Evolutionary conservation across 1,284 basidiomycete species (phyloP).

Genomic region (Moesziomyces aphidis): DNA sequence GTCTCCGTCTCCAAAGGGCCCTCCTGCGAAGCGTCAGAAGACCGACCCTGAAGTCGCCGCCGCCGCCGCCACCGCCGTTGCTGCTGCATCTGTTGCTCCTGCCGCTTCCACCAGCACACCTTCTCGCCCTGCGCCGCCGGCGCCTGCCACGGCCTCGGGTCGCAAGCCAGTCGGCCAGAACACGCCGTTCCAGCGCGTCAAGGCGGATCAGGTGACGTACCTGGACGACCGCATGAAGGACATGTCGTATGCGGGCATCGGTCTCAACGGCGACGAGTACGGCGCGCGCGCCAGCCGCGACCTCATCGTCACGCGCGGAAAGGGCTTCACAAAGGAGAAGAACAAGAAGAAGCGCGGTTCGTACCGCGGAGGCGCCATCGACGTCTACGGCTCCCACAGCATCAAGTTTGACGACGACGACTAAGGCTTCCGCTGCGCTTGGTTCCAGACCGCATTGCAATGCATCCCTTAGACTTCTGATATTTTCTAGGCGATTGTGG

Average conservation of each 20-base stretch:
- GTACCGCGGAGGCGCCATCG: constrained; percentile 67
- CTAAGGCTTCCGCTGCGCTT: constrained; percentile 16
- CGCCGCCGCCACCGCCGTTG: constrained; percentile 11
- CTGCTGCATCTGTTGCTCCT: constrained; percentile 1
- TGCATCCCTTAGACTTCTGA: neutral
- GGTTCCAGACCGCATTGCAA: neutral
- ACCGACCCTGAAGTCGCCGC: constrained; percentile 1
- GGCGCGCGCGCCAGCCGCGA: constrained; percentile 86
- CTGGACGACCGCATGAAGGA: constrained; percentile 76
- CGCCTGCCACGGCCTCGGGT: constrained; percentile 12
- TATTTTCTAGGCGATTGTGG: too few species aligned
- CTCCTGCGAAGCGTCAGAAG: constrained; percentile 42
- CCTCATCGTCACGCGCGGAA: constrained; percentile 90
- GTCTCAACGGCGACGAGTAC: constrained; percentile 77
- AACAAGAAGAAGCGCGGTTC: constrained; percentile 96
- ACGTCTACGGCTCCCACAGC: constrained; percentile 58
- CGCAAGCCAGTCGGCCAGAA: constrained; percentile 9
- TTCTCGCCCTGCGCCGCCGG: constrained; percentile 4
- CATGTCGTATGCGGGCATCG: constrained; percentile 83
- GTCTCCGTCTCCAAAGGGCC: constrained; percentile 29
- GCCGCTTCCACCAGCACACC: constrained; percentile 11
- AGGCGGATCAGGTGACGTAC: constrained; percentile 75
- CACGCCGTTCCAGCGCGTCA: constrained; percentile 81
- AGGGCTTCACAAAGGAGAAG: constrained; percentile 97
- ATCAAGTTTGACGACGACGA: constrained; percentile 67